Percentiles rank a stretch among this genome's conserved stretches.
Evolutionary conservation across 108 stramenopile species (phyloP).

Genomic region (Stephanodiscus minutulus): DNA sequence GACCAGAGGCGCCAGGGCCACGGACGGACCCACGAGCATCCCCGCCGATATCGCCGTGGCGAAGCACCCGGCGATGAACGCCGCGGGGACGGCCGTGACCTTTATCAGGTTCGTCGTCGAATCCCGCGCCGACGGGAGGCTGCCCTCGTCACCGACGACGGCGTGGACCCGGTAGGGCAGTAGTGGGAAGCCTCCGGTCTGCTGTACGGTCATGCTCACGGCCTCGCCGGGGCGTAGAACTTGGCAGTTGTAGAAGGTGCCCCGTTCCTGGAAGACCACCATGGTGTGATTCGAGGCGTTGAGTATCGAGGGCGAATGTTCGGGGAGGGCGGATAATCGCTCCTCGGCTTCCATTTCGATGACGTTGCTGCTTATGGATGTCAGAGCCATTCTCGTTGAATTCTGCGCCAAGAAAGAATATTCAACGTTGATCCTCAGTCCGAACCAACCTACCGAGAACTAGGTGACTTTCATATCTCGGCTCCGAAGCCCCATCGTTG

Average conservation of each 20-base stretch:
- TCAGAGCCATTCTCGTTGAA: neutral
- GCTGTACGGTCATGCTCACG: conserved; percentile 33
- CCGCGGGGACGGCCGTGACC: conserved; percentile 50
- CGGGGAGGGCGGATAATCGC: neutral
- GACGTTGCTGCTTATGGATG: neutral
- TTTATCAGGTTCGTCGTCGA: conserved; percentile 44
- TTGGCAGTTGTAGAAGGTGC: conserved; percentile 49
- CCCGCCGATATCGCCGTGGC: conserved; percentile 47
- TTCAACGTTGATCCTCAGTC: too few relatives aligned
- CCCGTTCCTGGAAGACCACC: conserved; percentile 60
- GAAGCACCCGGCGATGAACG: conserved; percentile 46
- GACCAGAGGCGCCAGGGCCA: conserved; percentile 49
- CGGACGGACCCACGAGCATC: conserved; percentile 48
- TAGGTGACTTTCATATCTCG: too few relatives aligned
- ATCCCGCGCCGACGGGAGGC: conserved; percentile 32
- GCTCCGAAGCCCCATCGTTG: too few relatives aligned
- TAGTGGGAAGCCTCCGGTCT: conserved; percentile 31
- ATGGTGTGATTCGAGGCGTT: conserved; percentile 51
- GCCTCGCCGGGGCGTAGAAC: conserved; percentile 53
- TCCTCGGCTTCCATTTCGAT: neutral
- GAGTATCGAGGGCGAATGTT: conserved; percentile 40
- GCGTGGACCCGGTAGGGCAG: conserved; percentile 52
- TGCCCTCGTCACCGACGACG: conserved; percentile 49
- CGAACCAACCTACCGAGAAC: too few relatives aligned
- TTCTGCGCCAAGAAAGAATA: neutral